Evolutionary conservation across 306 rosid species (phyloP).

Genomic region (Prunus mongolica): DNA sequence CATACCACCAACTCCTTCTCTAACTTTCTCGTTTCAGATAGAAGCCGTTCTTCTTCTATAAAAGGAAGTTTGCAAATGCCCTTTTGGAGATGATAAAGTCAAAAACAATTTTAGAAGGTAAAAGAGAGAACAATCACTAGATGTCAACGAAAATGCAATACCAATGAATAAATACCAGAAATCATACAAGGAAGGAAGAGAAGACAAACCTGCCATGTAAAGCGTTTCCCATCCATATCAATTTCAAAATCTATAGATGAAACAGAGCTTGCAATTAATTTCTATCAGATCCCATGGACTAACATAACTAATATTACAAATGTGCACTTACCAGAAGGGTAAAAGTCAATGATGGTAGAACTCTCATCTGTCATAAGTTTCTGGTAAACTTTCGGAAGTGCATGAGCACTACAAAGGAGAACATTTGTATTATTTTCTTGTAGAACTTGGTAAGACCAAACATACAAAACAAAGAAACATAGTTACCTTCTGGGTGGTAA

Average conservation of each 20-base stretch:
- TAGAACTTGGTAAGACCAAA: not conserved
- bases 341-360: conserved; percentile 37
- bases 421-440: not conserved
- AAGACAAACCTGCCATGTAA: conserved; percentile 47
- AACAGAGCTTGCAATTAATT: not conserved
- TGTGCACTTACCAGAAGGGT: conserved; percentile 38
- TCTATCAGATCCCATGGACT: not conserved
- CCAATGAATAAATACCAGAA: too few species aligned
- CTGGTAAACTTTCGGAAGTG: conserved; percentile 35
- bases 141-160: not conserved
- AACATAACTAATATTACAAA: not conserved
- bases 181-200: not conserved
- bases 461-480: too few species aligned
- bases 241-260: conserved; percentile 38
- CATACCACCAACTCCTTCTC: conserved; percentile 37
- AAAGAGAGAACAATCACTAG: not conserved
- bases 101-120: not conserved
- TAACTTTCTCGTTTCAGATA: conserved; percentile 36
- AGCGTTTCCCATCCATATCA: conserved; percentile 52
- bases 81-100: conserved; percentile 13
- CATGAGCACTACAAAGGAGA: conserved; percentile 36
- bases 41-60: conserved; percentile 42
- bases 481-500: conserved; percentile 48
- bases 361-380: conserved; percentile 38
- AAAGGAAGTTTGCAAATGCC: conserved; percentile 49